Evolutionary conservation across 1,139 yeast species (phyloP).

Genomic region (Lodderomyces margitis): DNA sequence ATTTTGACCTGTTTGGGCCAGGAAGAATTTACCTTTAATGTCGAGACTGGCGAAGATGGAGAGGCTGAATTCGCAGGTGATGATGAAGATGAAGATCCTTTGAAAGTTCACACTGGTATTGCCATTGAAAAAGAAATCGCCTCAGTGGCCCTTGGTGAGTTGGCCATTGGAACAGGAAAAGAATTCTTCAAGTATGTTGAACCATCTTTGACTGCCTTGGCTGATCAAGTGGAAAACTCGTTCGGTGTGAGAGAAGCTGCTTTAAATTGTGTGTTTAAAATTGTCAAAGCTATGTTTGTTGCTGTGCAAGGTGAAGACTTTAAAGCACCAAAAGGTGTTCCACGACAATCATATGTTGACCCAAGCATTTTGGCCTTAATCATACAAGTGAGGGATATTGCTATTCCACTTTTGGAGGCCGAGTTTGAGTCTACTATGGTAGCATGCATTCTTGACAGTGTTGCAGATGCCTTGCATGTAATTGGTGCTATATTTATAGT

Average conservation of each 20-base stretch:
- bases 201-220: constrained; percentile 61
- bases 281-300: constrained; percentile 69
- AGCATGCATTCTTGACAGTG: constrained; percentile 70
- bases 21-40: constrained; percentile 65
- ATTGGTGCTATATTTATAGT: constrained; percentile 75
- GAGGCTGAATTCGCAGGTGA: constrained; percentile 51
- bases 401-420: constrained; percentile 63
- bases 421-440: constrained; percentile 86
- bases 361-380: constrained; percentile 58
- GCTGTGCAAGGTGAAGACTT: constrained; percentile 49
- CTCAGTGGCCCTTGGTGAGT: constrained; percentile 86
- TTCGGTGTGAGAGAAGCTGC: constrained; percentile 93
- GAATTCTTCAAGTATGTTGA: constrained; percentile 79
- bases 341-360: constrained; percentile 59
- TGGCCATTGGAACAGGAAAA: constrained; percentile 82
- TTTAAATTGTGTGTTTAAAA: constrained; percentile 76
- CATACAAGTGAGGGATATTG: constrained; percentile 61
- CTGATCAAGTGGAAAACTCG: constrained; percentile 77
- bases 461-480: constrained; percentile 65
- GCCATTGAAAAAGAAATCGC: constrained; percentile 97
- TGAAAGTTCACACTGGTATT: constrained; percentile 89
- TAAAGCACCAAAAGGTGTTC: constrained; percentile 73
- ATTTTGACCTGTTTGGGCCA: constrained; percentile 82
- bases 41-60: constrained; percentile 40
- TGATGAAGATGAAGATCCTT: constrained; percentile 34